Evolutionary conservation across 129 eudicot species (phyloP).

Genomic region (carrot (Daucus carota)): DNA sequence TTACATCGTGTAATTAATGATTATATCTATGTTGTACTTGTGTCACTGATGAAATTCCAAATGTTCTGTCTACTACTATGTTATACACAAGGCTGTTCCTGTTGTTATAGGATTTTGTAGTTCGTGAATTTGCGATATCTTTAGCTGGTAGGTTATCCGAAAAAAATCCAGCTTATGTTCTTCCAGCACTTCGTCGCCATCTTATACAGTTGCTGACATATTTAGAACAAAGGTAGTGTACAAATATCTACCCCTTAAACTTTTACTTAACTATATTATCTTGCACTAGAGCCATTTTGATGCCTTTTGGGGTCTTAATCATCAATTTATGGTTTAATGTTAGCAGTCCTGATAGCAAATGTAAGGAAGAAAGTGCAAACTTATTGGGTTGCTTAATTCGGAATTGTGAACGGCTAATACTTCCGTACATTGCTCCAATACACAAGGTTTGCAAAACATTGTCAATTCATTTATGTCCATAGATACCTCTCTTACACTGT

Average conservation of each 20-base stretch:
- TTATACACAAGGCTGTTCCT: constrained; percentile 8
- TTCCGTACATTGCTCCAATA: constrained; percentile 90
- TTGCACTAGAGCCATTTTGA: neutral
- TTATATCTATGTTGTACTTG: neutral
- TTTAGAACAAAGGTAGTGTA: constrained; percentile 70
- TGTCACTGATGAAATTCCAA: neutral
- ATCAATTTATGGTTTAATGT: constrained; percentile 9
- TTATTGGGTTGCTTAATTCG: constrained; percentile 91
- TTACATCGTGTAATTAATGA: neutral
- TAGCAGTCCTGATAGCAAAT: constrained; percentile 82
- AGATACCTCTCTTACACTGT: constrained; percentile 4
- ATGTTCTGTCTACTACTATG: neutral
- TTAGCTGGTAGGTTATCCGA: constrained; percentile 95
- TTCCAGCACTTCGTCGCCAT: constrained; percentile 96
- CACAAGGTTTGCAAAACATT: constrained; percentile 57
- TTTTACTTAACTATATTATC: neutral
- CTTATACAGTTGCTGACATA: constrained; percentile 83
- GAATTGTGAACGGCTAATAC: constrained; percentile 87
- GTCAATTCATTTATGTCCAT: neutral
- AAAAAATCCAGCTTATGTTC: constrained; percentile 97
- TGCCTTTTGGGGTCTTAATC: neutral
- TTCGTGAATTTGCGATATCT: constrained; percentile 89
- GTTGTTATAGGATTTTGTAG: constrained; percentile 65
- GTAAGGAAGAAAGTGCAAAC: constrained; percentile 97
- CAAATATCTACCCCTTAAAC: neutral